These are phyloP conservation scores for Pseudogymnoascus sp. DNA, from an alignment of 2,329 filamentous ascomycete species.

Conservation along the genomic window DNA sequence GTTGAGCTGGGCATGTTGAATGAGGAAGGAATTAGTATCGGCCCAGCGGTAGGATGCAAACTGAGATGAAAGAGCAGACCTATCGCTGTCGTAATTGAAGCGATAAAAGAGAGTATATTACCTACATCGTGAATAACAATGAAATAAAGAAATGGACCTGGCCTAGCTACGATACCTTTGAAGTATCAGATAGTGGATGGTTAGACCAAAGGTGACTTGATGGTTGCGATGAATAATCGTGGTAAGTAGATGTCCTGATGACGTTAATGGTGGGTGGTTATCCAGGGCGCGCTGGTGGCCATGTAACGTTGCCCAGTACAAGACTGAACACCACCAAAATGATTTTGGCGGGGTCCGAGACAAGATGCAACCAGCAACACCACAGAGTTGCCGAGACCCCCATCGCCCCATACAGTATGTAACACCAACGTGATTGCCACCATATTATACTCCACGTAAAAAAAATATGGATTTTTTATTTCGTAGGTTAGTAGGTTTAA, in stretches of 20 bases:
- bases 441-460: background rate
- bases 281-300: background rate
- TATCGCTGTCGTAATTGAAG: slow-evolving; percentile 2
- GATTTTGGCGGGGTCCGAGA: background rate
- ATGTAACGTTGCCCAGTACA: slow-evolving; percentile 3
- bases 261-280: background rate
- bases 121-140: slow-evolving; percentile 1
- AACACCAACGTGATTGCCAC: background rate
- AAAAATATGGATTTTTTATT: background rate
- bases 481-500: background rate
- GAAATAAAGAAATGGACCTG: background rate
- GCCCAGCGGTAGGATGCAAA: background rate
- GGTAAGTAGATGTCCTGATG: slow-evolving; percentile 1
- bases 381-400: background rate
- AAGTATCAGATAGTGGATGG: slow-evolving; percentile 5
- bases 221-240: background rate
- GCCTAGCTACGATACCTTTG: background rate
- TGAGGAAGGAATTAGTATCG: background rate
- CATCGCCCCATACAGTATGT: background rate
- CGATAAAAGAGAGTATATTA: background rate
- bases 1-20: background rate
- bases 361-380: background rate
- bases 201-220: background rate
- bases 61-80: background rate
- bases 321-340: background rate